Percentiles rank a stretch among this genome's conserved stretches.
These are phyloP conservation scores for Candida pseudocylindracea DNA, from an alignment of 1,139 yeast genomes.

Conservation along the genomic window DNA sequence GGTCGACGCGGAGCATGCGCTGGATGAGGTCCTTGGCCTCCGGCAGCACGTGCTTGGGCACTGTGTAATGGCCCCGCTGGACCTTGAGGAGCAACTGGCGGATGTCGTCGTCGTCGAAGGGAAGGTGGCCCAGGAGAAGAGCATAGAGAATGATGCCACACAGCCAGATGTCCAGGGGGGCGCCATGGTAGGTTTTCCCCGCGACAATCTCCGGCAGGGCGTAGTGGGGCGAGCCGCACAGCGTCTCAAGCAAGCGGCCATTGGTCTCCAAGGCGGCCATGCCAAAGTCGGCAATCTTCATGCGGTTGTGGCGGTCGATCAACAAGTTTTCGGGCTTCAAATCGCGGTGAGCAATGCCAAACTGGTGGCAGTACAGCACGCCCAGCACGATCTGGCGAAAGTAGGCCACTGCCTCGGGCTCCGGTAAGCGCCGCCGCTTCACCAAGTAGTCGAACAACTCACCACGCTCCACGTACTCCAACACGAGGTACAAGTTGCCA, in stretches of 20 bases:
- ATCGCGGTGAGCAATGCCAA: conserved; percentile 78
- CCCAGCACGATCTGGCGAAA: conserved; percentile 71
- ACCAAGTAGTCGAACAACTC: conserved; percentile 64
- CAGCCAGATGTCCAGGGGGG: conserved; percentile 78
- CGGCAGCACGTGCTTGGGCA: conserved; percentile 57
- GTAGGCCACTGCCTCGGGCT: conserved; percentile 7
- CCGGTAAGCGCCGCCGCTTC: conserved; percentile 49
- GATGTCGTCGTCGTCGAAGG: conserved; percentile 48
- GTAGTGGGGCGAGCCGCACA: conserved; percentile 88
- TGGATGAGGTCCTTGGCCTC: conserved; percentile 80
- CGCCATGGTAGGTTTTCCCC: conserved; percentile 56
- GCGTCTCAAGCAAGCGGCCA: conserved; percentile 43
- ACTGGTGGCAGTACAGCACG: conserved; percentile 63
- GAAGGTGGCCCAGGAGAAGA: conserved; percentile 70
- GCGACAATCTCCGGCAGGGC: conserved; percentile 88
- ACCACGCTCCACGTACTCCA: conserved; percentile 81
- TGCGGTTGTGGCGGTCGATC: conserved; percentile 45
- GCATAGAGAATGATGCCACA: conserved; percentile 83
- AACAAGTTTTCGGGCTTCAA: conserved; percentile 74
- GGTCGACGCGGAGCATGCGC: conserved; percentile 65
- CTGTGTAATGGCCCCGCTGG: conserved; percentile 67
- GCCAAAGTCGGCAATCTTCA: conserved; percentile 82
- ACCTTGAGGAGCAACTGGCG: conserved; percentile 71
- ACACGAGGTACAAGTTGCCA: conserved; percentile 58
- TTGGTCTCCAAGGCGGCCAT: conserved; percentile 83